phyloP scores from a whole-genome alignment of 257 asterid genomes.

The Buddleja alternifolia region DNA sequence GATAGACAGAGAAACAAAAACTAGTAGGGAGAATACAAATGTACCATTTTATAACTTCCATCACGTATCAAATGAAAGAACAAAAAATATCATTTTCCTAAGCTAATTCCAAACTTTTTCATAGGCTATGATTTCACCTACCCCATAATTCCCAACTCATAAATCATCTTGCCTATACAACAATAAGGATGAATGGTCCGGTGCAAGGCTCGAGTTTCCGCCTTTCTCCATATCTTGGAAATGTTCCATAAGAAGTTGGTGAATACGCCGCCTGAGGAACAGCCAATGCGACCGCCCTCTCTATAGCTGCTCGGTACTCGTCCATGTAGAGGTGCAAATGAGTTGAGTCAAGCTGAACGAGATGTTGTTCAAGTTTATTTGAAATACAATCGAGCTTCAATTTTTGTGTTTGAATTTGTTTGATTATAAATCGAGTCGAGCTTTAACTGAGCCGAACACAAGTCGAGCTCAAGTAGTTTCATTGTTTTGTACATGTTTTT shows the following conservation, averaged over 20 bases:
- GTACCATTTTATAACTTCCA: neutral
- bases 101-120: neutral
- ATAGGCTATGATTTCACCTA: slow-evolving; percentile 4
- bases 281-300: slow-evolving; percentile 78
- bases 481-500: too few relatives aligned
- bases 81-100: neutral
- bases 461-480: too few relatives aligned
- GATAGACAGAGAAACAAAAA: neutral
- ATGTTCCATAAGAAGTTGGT: slow-evolving; percentile 78
- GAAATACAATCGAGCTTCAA: too few relatives aligned
- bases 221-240: slow-evolving; percentile 58
- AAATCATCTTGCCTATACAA: slow-evolving; percentile 29
- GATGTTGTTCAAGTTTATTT: too few relatives aligned
- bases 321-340: too few relatives aligned
- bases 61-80: slow-evolving; percentile 15
- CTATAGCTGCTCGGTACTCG: slow-evolving; percentile 79
- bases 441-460: too few relatives aligned
- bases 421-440: too few relatives aligned
- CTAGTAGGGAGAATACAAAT: neutral
- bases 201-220: slow-evolving; percentile 43
- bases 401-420: too few relatives aligned
- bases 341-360: too few relatives aligned
- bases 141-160: slow-evolving; percentile 16
- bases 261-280: slow-evolving; percentile 70
- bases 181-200: slow-evolving; percentile 24